Evolutionary conservation across 352 stramenopile species (phyloP).

Genomic region (Phytophthora chlamydospora): DNA sequence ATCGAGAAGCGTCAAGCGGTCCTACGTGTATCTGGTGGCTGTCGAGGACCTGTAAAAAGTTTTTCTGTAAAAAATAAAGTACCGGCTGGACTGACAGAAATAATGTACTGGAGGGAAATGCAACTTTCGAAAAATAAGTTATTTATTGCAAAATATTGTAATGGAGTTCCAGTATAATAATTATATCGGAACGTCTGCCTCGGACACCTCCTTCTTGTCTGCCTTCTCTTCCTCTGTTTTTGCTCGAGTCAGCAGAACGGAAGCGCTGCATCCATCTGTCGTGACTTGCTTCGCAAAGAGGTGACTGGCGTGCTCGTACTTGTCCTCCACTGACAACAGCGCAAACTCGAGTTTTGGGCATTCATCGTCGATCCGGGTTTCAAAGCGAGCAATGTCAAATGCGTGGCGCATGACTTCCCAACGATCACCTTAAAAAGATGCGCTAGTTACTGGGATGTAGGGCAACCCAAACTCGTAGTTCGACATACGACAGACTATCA

Average conservation of each 20-base stretch:
- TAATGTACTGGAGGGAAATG: no score
- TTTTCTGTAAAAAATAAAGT: no score
- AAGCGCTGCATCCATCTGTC: slow-evolving; percentile 20
- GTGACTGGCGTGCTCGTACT: slow-evolving; percentile 23
- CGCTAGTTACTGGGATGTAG: not conserved
- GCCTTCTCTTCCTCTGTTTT: slow-evolving; percentile 13
- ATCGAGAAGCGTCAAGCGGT: no score
- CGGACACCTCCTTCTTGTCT: slow-evolving; percentile 1
- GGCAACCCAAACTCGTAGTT: not conserved
- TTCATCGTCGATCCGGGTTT: not conserved
- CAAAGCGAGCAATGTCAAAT: slow-evolving; percentile 15
- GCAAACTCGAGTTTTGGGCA: slow-evolving; percentile 9
- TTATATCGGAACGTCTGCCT: no score
- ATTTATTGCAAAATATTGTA: no score
- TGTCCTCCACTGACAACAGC: slow-evolving; percentile 2
- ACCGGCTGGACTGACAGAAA: no score
- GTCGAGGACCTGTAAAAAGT: no score
- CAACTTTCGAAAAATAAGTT: no score
- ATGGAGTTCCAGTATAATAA: no score
- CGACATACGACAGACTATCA: slow-evolving; percentile 5
- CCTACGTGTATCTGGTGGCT: no score
- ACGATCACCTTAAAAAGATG: not conserved
- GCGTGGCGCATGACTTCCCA: slow-evolving; percentile 13
- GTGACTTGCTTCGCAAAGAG: slow-evolving; percentile 27
- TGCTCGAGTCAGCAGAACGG: slow-evolving; percentile 16